Base-by-base conservation (phyloP, 495 filamentous ascomycete genomes). In the Xylaria longipes region DNA sequence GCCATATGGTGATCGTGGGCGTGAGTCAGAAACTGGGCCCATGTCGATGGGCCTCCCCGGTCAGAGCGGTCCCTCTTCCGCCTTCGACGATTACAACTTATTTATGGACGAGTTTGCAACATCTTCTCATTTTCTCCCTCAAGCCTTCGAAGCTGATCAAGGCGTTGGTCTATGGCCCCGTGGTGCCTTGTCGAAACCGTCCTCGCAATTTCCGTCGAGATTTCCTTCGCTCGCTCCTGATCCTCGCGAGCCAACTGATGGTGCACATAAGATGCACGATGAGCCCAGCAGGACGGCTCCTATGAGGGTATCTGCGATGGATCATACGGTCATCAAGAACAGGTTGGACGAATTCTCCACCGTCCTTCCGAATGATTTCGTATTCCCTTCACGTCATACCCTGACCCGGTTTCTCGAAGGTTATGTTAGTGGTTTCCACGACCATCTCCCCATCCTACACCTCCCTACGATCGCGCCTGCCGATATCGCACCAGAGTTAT, bases 391-490 rank as follows among this genome's bases (percentile, higher is more conserved):
- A 6, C 86, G 89, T 5, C 87, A 91, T 77, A 88, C 90, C 3
- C 73, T 92, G 31, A 90, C 89, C 15, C 80, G 90, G 60, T 92
- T 90, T 65, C 75, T 92, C 54, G 90, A 90, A 17, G 90, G 90
- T 5, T 92, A 91, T 74, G 80, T 92, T 12, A 90, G 82, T 58
- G 90, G 90, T 1, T 92, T 89, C 60, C 89, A 93, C 73, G 87
- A 90, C 27, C 88, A 92, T 73, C 87, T 92, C 27, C 91, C 91
- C 1, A 88, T 92, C 52, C 79, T 93, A 61, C 91, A 93, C 74
- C 82, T 91, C 9, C 89, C 90, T 0, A 92, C 90, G 0, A 76
- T 92, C 35, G 77, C 83, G 31, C 82, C 87, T 0, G 84, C 87
- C 17, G 81, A 86, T 0, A 81, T 86, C 54, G 84, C 88, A 5